A percentile compares a stretch with the other conserved stretches of the same genome.
Evolutionary conservation across 2,329 filamentous ascomycete species (phyloP).

Genomic region (Thermoascus crustaceus): DNA sequence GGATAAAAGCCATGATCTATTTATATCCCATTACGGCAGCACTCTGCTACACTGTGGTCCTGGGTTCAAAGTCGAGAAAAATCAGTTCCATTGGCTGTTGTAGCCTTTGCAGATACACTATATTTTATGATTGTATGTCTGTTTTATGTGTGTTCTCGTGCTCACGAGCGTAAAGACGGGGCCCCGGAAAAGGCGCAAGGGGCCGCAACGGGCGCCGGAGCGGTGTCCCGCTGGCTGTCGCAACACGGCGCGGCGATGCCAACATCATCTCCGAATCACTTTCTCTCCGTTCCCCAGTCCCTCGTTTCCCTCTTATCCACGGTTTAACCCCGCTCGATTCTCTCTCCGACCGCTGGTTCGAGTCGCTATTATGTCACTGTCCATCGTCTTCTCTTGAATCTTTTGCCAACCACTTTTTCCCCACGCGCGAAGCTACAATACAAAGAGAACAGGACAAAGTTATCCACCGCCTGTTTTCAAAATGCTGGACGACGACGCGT

Average conservation of each 20-base stretch:
- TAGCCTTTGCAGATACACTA: too few relatives aligned
- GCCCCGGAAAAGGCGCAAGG: too few relatives aligned
- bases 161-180: too few relatives aligned
- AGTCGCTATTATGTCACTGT: slow-evolving; percentile 21
- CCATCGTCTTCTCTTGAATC: slow-evolving; percentile 8
- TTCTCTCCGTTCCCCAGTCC: slow-evolving; percentile 1
- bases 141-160: too few relatives aligned
- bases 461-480: slow-evolving; percentile 2
- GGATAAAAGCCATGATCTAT: too few relatives aligned
- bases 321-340: neutral
- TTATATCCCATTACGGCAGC: too few relatives aligned
- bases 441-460: neutral
- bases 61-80: too few relatives aligned
- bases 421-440: neutral
- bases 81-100: too few relatives aligned
- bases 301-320: neutral
- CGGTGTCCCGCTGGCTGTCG: slow-evolving; percentile 8
- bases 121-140: too few relatives aligned
- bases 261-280: slow-evolving; percentile 4
- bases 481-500: slow-evolving; percentile 27
- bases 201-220: too few relatives aligned
- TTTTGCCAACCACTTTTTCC: slow-evolving; percentile 9
- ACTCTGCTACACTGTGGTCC: too few relatives aligned
- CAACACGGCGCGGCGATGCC: slow-evolving; percentile 5
- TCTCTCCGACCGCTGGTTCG: slow-evolving; percentile 4